Conservation (phyloP, 768 basidiomycete genomes). For the Collybia mongolica region DNA sequence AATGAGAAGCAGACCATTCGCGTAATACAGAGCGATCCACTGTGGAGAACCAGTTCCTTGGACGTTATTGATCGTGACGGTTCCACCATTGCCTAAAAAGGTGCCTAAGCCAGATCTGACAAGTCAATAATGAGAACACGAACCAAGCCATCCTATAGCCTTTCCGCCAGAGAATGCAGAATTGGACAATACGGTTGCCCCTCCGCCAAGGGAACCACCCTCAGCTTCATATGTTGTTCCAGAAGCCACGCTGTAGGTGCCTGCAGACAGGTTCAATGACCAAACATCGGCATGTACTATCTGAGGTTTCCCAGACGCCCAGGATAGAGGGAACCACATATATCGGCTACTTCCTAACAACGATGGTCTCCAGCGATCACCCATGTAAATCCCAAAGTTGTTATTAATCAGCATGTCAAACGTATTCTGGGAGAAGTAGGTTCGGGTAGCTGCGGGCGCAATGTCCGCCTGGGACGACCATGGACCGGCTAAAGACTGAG, state of each 20-base stretch:
- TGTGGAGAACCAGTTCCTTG: slow-evolving; percentile 52
- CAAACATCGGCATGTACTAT: slow-evolving; percentile 57
- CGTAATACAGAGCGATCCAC: slow-evolving; percentile 62
- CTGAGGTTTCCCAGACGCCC: slow-evolving; percentile 52
- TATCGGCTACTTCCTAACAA: slow-evolving; percentile 57
- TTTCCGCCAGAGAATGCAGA: slow-evolving; percentile 51
- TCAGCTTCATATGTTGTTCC: slow-evolving; percentile 61
- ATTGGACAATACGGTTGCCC: slow-evolving; percentile 40
- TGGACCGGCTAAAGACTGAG: slow-evolving; percentile 48
- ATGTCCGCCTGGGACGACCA: slow-evolving; percentile 61
- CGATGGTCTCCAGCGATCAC: slow-evolving; percentile 58
- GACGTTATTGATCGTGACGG: slow-evolving; percentile 53
- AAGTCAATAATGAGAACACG: slow-evolving; percentile 7
- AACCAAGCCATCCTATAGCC: slow-evolving; percentile 56
- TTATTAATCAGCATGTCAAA: slow-evolving; percentile 50
- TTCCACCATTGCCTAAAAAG: slow-evolving; percentile 51
- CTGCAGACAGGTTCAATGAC: slow-evolving; percentile 48
- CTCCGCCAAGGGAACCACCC: slow-evolving; percentile 45
- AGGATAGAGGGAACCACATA: slow-evolving; percentile 61
- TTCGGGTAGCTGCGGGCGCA: slow-evolving; percentile 46
- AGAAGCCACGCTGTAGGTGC: slow-evolving; percentile 46
- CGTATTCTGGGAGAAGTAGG: slow-evolving; percentile 63
- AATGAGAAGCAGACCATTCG: slow-evolving; percentile 38
- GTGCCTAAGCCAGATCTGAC: neutral
- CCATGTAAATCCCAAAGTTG: slow-evolving; percentile 56